These are phyloP conservation scores for Aspergillus unguis DNA, from an alignment of 2,329 filamentous ascomycete genomes.

Conservation along the genomic window DNA sequence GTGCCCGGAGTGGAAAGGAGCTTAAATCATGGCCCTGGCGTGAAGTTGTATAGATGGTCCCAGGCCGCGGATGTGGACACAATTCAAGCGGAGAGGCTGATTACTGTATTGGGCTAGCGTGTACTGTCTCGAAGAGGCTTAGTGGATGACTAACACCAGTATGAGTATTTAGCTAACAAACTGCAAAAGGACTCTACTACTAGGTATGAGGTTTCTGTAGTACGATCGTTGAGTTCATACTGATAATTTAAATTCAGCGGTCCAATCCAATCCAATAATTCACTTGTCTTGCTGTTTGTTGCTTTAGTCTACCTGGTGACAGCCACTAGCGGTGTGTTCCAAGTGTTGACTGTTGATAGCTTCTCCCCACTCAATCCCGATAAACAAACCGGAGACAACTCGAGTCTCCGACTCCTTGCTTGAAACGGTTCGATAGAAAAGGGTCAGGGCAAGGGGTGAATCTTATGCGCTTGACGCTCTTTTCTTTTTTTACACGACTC, in stretches of 20 bases:
- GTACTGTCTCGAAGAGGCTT: neutral
- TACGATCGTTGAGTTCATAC: no score
- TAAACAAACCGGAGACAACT: neutral
- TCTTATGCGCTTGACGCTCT: neutral
- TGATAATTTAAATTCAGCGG: no score
- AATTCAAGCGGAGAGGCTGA: conserved; percentile 17
- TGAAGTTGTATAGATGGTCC: conserved; percentile 3
- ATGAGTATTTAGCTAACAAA: neutral
- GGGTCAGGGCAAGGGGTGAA: neutral
- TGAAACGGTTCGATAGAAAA: neutral
- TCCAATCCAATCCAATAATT: no score
- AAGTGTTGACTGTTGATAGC: neutral
- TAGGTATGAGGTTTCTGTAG: no score
- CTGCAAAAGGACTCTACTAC: no score
- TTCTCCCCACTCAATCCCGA: neutral
- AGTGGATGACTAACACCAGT: neutral
- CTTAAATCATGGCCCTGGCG: conserved; percentile 20
- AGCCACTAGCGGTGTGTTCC: neutral
- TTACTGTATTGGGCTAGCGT: conserved; percentile 14
- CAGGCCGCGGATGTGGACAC: conserved; percentile 2
- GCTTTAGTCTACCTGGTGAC: no score
- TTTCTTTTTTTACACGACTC: conserved; percentile 7
- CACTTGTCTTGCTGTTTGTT: no score
- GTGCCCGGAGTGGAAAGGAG: conserved; percentile 16
- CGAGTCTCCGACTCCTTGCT: conserved; percentile 2